phyloP scores from a whole-genome alignment of 768 basidiomycete genomes.

The Rhizopogon rudus region DNA sequence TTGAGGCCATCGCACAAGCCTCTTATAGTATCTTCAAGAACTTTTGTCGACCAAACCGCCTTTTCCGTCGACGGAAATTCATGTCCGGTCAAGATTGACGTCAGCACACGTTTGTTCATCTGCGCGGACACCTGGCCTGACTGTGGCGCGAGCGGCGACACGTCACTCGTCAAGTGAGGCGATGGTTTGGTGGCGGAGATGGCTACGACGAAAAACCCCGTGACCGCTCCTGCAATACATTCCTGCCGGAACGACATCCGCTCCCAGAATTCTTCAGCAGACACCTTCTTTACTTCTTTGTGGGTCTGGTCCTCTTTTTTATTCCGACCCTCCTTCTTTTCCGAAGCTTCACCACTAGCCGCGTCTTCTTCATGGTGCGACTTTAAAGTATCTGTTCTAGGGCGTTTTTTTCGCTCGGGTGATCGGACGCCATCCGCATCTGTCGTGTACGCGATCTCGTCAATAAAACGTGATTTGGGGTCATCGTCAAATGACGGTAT shows the following conservation, averaged over 20 bases:
- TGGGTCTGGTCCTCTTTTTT: slow-evolving; percentile 32
- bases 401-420: slow-evolving; percentile 62
- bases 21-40: slow-evolving; percentile 61
- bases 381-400: slow-evolving; percentile 25
- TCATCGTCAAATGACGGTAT: slow-evolving; percentile 97
- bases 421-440: slow-evolving; percentile 55
- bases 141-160: slow-evolving; percentile 45
- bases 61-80: slow-evolving; percentile 72
- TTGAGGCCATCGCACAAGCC: slow-evolving; percentile 67
- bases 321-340: slow-evolving; percentile 18
- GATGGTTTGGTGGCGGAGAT: slow-evolving; percentile 28
- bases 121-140: slow-evolving; percentile 60
- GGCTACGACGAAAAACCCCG: slow-evolving; percentile 85
- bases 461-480: slow-evolving; percentile 91
- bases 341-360: slow-evolving; percentile 20
- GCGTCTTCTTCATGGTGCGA: slow-evolving; percentile 16
- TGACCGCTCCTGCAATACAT: slow-evolving; percentile 84
- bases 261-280: slow-evolving; percentile 90
- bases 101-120: slow-evolving; percentile 66
- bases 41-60: slow-evolving; percentile 64
- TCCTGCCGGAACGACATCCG: slow-evolving; percentile 96
- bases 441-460: slow-evolving; percentile 78
- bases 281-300: slow-evolving; percentile 57
- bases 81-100: slow-evolving; percentile 63
- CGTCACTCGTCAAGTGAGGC: slow-evolving; percentile 14